Conservation (phyloP, 331 rosid genomes). For the Acacia concinna region DNA sequence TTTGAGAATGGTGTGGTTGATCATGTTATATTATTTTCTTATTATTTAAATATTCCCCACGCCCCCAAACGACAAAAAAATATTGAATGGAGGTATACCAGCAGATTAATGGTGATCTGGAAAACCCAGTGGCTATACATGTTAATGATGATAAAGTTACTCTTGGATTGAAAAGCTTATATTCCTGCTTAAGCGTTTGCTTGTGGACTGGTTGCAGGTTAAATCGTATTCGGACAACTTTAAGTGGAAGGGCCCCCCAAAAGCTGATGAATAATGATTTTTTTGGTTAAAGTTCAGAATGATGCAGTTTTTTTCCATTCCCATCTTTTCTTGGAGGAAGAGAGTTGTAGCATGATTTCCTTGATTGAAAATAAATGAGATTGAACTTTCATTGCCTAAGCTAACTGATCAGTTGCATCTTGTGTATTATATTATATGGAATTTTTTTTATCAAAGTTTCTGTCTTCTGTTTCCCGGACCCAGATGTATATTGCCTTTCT, state of each 20-base stretch:
- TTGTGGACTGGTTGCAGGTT: constrained; percentile 38
- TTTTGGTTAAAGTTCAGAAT: constrained; percentile 12
- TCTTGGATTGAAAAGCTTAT: not conserved
- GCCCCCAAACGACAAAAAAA: not conserved
- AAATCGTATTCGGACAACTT: constrained; percentile 71
- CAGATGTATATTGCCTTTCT: not conserved
- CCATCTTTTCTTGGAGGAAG: constrained; percentile 21
- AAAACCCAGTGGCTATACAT: not conserved
- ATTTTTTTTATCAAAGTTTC: not conserved
- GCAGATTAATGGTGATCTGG: not conserved
- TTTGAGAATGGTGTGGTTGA: no score
- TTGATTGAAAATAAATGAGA: constrained; percentile 34
- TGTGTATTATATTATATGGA: not conserved
- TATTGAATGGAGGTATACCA: not conserved
- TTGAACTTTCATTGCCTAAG: not conserved
- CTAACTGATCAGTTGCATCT: constrained; percentile 7
- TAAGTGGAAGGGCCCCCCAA: constrained; percentile 67
- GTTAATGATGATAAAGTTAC: not conserved
- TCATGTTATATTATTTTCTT: not conserved
- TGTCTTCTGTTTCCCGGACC: not conserved
- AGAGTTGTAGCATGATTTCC: constrained; percentile 18
- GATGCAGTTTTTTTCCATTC: constrained; percentile 27
- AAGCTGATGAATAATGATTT: constrained; percentile 37
- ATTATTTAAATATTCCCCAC: not conserved
- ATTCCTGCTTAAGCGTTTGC: not conserved